These are phyloP conservation scores for Forsythia suspensa DNA, from an alignment of 257 asterid genomes.

Conservation along the genomic window DNA sequence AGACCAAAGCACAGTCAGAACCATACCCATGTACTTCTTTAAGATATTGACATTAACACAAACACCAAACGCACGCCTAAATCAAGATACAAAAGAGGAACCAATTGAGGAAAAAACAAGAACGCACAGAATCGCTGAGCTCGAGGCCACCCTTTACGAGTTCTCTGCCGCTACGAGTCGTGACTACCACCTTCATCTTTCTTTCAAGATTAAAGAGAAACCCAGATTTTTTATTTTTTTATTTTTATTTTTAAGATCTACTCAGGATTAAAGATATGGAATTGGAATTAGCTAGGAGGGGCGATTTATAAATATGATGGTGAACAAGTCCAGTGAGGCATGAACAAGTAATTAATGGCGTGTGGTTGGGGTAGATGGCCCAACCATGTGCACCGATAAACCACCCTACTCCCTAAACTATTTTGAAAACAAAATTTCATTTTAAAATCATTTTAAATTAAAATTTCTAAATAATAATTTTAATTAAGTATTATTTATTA, in stretches of 20 bases:
- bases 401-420: not conserved
- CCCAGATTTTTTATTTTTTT: not conserved
- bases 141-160: slow-evolving; percentile 83
- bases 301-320: not conserved
- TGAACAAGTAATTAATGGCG: slow-evolving; percentile 25
- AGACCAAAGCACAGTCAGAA: slow-evolving; percentile 31
- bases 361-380: slow-evolving; percentile 36
- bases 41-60: slow-evolving; percentile 8
- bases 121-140: slow-evolving; percentile 65
- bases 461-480: no score
- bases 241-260: slow-evolving; percentile 39
- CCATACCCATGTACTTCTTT: not conserved
- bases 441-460: no score
- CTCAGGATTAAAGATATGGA: slow-evolving; percentile 15
- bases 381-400: slow-evolving; percentile 19
- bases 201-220: not conserved
- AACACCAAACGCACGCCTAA: not conserved
- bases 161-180: slow-evolving; percentile 86
- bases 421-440: no score
- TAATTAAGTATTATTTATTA: no score
- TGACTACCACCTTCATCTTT: slow-evolving; percentile 73
- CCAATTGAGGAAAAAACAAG: not conserved
- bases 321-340: not conserved
- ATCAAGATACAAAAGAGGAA: slow-evolving; percentile 13
- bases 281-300: not conserved